phyloP scores from a whole-genome alignment of 306 rosid genomes.

The Inga leiocalycina region DNA sequence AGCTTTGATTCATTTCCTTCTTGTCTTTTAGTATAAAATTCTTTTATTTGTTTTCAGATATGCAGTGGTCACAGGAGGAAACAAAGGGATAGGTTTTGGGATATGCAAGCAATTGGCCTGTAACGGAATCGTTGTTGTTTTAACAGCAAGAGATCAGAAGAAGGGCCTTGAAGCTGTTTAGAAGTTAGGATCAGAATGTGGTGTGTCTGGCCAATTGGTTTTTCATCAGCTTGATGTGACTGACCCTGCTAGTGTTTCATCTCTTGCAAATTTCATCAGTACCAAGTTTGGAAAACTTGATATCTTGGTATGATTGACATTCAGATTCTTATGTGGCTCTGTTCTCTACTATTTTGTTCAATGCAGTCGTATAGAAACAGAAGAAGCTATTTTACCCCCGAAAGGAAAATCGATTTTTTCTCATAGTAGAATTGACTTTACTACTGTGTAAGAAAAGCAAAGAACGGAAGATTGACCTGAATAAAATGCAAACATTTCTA shows the following conservation, averaged over 20 bases:
- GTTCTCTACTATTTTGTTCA: background rate
- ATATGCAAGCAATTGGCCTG: slow-evolving; percentile 1
- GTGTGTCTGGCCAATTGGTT: slow-evolving; percentile 17
- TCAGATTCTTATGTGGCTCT: background rate
- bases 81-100: background rate
- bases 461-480: background rate
- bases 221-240: slow-evolving; percentile 41
- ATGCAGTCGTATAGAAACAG: too few species aligned
- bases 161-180: slow-evolving; percentile 48
- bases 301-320: slow-evolving; percentile 9
- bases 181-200: slow-evolving; percentile 2
- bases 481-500: background rate
- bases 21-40: background rate
- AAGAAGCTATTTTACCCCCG: background rate
- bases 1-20: background rate
- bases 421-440: background rate
- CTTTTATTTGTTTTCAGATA: background rate
- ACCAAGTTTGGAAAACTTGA: slow-evolving; percentile 45
- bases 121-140: slow-evolving; percentile 24
- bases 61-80: slow-evolving; percentile 20
- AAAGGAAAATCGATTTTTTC: background rate
- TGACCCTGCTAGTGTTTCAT: slow-evolving; percentile 12
- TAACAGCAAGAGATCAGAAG: slow-evolving; percentile 43
- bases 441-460: background rate
- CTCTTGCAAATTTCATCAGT: slow-evolving; percentile 30